These are phyloP conservation scores for Vitis hybrid DNA, from an alignment of 177 flowering plant species.

Conservation along the genomic window DNA sequence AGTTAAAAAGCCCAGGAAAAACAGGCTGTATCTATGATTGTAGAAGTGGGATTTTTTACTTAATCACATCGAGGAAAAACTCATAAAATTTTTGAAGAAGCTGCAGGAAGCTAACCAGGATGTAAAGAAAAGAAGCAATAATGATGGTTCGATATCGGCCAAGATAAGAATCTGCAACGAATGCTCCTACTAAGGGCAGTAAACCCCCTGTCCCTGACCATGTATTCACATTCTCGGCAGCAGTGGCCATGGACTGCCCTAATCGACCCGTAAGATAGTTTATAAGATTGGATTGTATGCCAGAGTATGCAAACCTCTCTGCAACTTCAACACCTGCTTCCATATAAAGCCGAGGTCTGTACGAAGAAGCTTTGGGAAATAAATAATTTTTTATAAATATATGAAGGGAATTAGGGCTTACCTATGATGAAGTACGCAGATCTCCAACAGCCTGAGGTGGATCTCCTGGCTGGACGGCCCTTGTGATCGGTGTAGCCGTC, in stretches of 20 bases:
- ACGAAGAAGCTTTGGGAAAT: background rate
- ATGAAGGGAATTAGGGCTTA: too few species aligned
- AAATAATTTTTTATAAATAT: background rate
- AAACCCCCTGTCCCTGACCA: conserved; percentile 31
- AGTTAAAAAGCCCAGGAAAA: too few species aligned
- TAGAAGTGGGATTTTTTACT: too few species aligned
- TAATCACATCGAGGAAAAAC: too few species aligned
- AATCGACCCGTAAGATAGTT: conserved; percentile 27
- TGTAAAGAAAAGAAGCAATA: conserved; percentile 23
- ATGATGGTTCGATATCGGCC: conserved; percentile 32
- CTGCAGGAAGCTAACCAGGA: background rate
- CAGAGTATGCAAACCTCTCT: conserved; percentile 35
- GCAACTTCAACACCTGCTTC: conserved; percentile 30
- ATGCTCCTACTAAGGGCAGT: conserved; percentile 33
- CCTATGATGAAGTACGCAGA: too few species aligned
- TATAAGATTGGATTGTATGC: conserved; percentile 26
- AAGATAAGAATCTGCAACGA: conserved; percentile 33
- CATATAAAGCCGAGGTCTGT: background rate
- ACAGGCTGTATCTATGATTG: too few species aligned
- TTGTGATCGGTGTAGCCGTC: too few species aligned
- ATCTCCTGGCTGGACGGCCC: too few species aligned
- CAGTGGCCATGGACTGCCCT: conserved; percentile 25
- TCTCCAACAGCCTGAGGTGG: too few species aligned
- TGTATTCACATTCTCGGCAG: conserved; percentile 30
- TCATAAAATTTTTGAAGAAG: too few species aligned